Conservation (phyloP, 2,329 filamentous ascomycete genomes). For the Colletotrichum somersetense region DNA sequence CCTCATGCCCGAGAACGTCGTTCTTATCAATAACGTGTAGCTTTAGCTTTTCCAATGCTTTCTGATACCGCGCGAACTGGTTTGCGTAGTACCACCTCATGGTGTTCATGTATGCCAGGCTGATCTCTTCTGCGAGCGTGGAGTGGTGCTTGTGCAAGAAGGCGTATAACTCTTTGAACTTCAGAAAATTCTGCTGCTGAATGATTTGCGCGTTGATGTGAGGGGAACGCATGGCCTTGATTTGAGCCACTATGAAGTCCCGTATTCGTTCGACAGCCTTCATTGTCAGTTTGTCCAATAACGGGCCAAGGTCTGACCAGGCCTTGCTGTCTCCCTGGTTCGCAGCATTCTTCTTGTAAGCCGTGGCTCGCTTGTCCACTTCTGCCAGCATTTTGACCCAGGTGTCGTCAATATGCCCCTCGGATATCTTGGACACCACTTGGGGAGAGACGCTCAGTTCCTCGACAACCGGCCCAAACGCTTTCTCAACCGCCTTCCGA, state of each 20-base stretch:
- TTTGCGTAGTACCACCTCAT: slow-evolving; percentile 99
- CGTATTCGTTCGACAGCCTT: slow-evolving; percentile 91
- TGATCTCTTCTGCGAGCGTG: slow-evolving; percentile 88
- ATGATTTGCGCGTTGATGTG: slow-evolving; percentile 98
- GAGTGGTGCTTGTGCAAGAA: slow-evolving; percentile 88
- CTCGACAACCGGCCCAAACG: slow-evolving; percentile 89
- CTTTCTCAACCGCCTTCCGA: slow-evolving; percentile 87
- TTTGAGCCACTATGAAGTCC: slow-evolving; percentile 93
- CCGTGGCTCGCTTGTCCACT: slow-evolving; percentile 81
- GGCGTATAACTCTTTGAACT: slow-evolving; percentile 87
- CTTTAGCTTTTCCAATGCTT: slow-evolving; percentile 86
- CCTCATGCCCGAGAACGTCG: slow-evolving; percentile 85
- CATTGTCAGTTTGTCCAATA: slow-evolving; percentile 85
- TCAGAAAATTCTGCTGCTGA: slow-evolving; percentile 90
- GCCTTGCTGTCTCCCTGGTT: slow-evolving; percentile 78
- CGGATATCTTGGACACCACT: slow-evolving; percentile 85
- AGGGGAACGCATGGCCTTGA: slow-evolving; percentile 92
- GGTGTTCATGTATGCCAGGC: slow-evolving; percentile 94
- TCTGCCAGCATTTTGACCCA: slow-evolving; percentile 89
- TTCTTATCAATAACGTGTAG: slow-evolving; percentile 85
- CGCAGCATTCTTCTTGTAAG: slow-evolving; percentile 76
- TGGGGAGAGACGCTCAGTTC: slow-evolving; percentile 89
- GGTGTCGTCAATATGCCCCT: slow-evolving; percentile 88
- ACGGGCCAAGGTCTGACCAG: slow-evolving; percentile 83
- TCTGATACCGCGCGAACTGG: slow-evolving; percentile 89